A percentile compares a stretch with the other conserved stretches of the same genome.
phyloP scores from a whole-genome alignment of 345 rosid genomes.

The Aethionema arabicum region DNA sequence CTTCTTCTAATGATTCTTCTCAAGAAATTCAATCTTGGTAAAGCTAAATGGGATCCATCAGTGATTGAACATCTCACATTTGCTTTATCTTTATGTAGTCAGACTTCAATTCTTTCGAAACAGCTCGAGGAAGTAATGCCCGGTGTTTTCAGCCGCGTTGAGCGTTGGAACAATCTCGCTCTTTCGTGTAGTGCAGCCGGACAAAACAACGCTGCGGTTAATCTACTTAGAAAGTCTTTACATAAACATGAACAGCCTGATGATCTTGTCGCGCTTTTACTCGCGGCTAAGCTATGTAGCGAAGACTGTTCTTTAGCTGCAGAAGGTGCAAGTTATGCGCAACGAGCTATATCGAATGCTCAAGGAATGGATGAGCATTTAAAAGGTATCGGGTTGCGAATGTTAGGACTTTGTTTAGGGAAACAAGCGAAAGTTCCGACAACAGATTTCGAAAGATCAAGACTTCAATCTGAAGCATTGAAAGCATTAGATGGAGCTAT shows the following conservation, averaged over 20 bases:
- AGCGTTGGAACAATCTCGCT: conserved; percentile 82
- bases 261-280: conserved; percentile 63
- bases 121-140: conserved; percentile 84
- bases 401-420: conserved; percentile 87
- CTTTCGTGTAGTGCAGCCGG: conserved; percentile 72
- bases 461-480: conserved; percentile 72
- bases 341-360: conserved; percentile 59
- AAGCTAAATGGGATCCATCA: conserved; percentile 77
- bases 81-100: conserved; percentile 72
- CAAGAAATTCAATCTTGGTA: conserved; percentile 61
- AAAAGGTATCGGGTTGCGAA: conserved; percentile 65
- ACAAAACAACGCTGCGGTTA: conserved; percentile 57
- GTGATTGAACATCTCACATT: conserved; percentile 78
- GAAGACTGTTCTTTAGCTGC: conserved; percentile 69
- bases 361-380: conserved; percentile 65
- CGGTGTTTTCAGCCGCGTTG: conserved; percentile 72
- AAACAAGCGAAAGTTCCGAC: conserved; percentile 71
- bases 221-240: conserved; percentile 77
- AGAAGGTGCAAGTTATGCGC: conserved; percentile 79
- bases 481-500: conserved; percentile 72
- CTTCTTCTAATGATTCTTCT: conserved; percentile 81
- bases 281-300: conserved; percentile 86
- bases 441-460: conserved; percentile 82
- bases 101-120: conserved; percentile 70
- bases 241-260: conserved; percentile 75